Percentiles rank a stretch among this genome's conserved stretches.
phyloP scores from a whole-genome alignment of 1,284 basidiomycete genomes.

The Clitocybe nebularis region DNA sequence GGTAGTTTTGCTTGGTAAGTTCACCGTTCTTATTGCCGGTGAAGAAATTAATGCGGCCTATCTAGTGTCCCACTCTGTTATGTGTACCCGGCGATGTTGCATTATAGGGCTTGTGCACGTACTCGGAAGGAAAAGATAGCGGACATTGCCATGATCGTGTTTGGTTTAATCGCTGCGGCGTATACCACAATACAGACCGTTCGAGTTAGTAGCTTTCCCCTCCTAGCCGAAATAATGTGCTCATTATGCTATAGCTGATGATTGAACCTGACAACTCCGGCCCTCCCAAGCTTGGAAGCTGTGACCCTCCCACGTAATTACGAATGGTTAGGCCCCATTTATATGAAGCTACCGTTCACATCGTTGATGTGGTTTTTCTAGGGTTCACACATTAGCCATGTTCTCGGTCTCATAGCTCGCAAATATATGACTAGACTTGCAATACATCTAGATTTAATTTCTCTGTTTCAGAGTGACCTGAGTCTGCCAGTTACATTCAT shows the following conservation, averaged over 20 bases:
- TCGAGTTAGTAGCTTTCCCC: conserved; percentile 40
- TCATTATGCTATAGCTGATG: conserved; percentile 33
- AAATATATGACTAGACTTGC: no score
- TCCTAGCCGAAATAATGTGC: neutral
- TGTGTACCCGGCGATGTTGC: conserved; percentile 92
- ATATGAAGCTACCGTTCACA: no score
- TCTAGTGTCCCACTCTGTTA: conserved; percentile 88
- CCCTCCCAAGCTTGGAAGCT: conserved; percentile 35
- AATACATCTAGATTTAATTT: no score
- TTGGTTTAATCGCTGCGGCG: conserved; percentile 78
- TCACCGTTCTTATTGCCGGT: neutral
- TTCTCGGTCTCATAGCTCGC: no score
- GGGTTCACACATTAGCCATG: no score
- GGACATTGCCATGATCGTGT: conserved; percentile 79
- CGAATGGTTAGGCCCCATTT: no score
- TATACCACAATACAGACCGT: conserved; percentile 87
- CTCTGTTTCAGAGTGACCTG: no score
- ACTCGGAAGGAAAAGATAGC: conserved; percentile 66
- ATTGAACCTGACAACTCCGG: conserved; percentile 30
- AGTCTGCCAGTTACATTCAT: no score
- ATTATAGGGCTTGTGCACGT: conserved; percentile 84
- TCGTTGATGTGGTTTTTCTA: no score
- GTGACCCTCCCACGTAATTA: conserved; percentile 22
- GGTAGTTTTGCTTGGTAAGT: conserved; percentile 92
- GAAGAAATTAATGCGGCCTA: neutral